Percentiles rank a stretch among this genome's conserved stretches.
These are phyloP conservation scores for Trichosporon ovoides DNA, from an alignment of 1,284 basidiomycete genomes.

Conservation along the genomic window DNA sequence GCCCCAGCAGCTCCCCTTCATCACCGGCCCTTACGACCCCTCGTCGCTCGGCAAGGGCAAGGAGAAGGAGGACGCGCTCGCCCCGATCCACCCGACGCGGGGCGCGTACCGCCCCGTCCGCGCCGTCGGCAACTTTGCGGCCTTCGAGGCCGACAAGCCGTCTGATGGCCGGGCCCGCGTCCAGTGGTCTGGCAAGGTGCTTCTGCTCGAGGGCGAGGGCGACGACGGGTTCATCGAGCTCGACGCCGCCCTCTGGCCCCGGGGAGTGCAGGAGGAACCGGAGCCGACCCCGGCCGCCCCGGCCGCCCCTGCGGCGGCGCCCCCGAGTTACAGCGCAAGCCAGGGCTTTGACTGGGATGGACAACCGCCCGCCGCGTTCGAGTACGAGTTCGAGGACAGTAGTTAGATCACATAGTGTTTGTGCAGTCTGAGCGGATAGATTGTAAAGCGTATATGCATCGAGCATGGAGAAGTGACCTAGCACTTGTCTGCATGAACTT, in stretches of 20 bases:
- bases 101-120: slow-evolving; percentile 20
- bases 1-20: slow-evolving; percentile 77
- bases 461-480: slow-evolving; percentile 2
- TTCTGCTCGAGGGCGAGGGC: slow-evolving; percentile 56
- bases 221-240: slow-evolving; percentile 63
- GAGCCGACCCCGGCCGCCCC: slow-evolving; percentile 35
- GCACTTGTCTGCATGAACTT: background rate
- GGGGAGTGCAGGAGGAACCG: slow-evolving; percentile 47
- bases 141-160: slow-evolving; percentile 16
- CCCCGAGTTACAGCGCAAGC: slow-evolving; percentile 29
- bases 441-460: slow-evolving; percentile 5
- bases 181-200: slow-evolving; percentile 60
- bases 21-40: slow-evolving; percentile 50
- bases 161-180: slow-evolving; percentile 20
- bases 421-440: background rate
- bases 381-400: slow-evolving; percentile 42
- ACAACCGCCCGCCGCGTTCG: slow-evolving; percentile 60
- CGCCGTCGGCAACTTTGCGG: slow-evolving; percentile 17
- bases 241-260: slow-evolving; percentile 51
- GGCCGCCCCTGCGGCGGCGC: slow-evolving; percentile 27
- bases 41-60: slow-evolving; percentile 7
- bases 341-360: slow-evolving; percentile 60
- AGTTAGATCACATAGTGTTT: slow-evolving; percentile 15
- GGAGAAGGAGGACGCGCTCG: slow-evolving; percentile 3
- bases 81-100: slow-evolving; percentile 16